Conservation (phyloP, 495 filamentous ascomycete species). For the Trichoderma asperelloides region DNA sequence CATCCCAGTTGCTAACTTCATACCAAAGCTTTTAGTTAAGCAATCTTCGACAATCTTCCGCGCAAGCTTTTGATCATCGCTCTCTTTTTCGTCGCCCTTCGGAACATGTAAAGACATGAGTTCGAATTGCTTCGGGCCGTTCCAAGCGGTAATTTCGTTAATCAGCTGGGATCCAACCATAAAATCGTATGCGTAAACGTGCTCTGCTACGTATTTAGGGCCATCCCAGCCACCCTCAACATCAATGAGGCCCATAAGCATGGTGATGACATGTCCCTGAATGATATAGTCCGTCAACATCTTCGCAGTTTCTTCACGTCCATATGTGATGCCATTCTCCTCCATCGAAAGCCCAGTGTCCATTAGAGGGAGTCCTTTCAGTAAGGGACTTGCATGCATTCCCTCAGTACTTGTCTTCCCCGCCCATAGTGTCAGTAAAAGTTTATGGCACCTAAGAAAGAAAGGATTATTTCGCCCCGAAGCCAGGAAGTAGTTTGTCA, state of each 20-base stretch:
- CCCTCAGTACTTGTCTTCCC: conserved; percentile 42
- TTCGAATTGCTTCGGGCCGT: conserved; percentile 38
- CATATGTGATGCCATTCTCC: conserved; percentile 12
- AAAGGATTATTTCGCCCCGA: conserved; percentile 34
- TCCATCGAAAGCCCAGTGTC: conserved; percentile 16
- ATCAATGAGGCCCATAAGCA: conserved; percentile 44
- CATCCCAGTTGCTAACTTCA: conserved; percentile 46
- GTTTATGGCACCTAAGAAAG: conserved; percentile 39
- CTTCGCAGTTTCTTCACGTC: conserved; percentile 24
- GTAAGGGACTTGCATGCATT: conserved; percentile 38
- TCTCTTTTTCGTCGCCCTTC: conserved; percentile 33
- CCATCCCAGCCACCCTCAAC: conserved; percentile 44
- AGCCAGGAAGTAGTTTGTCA: conserved; percentile 44
- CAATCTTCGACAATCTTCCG: conserved; percentile 43
- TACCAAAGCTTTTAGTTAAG: conserved; percentile 36
- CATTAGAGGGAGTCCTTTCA: conserved; percentile 35
- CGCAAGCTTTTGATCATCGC: conserved; percentile 37
- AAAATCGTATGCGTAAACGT: conserved; percentile 40
- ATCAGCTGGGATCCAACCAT: conserved; percentile 43
- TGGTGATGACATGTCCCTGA: conserved; percentile 39
- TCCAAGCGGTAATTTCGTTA: conserved; percentile 42
- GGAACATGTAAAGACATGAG: conserved; percentile 43
- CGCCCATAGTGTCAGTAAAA: conserved; percentile 43
- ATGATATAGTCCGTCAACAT: conserved; percentile 46
- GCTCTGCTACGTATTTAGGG: conserved; percentile 36